Conservation (phyloP, 139 green algal genomes). For the Edaphochlamys debaryana region DNA sequence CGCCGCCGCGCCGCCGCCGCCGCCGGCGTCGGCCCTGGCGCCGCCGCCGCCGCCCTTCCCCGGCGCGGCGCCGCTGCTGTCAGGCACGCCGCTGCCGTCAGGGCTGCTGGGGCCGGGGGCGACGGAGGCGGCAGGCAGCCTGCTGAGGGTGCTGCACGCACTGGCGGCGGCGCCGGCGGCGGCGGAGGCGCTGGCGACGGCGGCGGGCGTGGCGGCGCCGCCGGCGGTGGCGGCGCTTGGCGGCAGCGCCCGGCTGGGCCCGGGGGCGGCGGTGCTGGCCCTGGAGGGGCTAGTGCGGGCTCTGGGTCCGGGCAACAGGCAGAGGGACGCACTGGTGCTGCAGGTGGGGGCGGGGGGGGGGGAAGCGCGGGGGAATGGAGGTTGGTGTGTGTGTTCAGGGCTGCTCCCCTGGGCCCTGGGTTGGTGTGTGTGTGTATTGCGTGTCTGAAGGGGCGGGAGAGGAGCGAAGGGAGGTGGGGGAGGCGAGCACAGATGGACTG, state of each 20-base stretch:
- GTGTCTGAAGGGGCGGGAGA: neutral
- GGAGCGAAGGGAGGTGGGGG: too few species aligned
- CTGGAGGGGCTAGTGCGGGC: conserved; percentile 82
- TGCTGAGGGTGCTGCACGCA: conserved; percentile 82
- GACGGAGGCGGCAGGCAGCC: conserved; percentile 52
- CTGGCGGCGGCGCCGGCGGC: conserved; percentile 55
- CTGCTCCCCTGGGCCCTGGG: too few species aligned
- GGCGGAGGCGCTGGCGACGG: conserved; percentile 70
- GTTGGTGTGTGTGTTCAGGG: neutral
- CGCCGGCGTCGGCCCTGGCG: neutral
- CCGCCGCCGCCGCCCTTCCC: conserved; percentile 8
- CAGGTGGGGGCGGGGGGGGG: conserved; percentile 56
- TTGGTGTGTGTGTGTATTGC: too few species aligned
- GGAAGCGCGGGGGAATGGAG: neutral
- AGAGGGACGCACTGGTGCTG: conserved; percentile 71
- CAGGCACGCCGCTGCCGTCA: too few species aligned
- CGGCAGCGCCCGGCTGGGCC: conserved; percentile 59
- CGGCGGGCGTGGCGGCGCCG: neutral
- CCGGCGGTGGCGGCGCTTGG: conserved; percentile 54
- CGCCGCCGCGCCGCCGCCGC: neutral
- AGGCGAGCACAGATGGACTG: too few species aligned
- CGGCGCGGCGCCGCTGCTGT: neutral
- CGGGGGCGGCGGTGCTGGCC: conserved; percentile 67
- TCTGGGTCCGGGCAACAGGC: conserved; percentile 64
- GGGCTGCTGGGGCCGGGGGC: neutral